These are phyloP conservation scores for Yamadazyma trypodendri DNA, from an alignment of 1,139 yeast species.

Conservation along the genomic window DNA sequence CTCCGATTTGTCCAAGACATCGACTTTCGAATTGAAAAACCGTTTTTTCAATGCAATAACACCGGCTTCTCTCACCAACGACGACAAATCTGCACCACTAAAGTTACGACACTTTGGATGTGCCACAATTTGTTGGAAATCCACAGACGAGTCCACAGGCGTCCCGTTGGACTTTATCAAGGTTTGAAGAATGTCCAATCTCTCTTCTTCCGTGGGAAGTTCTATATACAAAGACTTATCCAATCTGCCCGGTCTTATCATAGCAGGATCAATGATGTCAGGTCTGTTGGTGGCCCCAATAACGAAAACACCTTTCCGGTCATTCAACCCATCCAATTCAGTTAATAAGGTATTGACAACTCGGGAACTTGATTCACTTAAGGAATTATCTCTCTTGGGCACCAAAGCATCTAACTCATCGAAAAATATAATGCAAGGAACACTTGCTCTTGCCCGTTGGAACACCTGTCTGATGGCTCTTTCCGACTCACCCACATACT, in stretches of 20 bases:
- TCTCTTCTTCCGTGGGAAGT: slow-evolving; percentile 74
- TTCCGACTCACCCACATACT: slow-evolving; percentile 96
- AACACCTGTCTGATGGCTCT: slow-evolving; percentile 94
- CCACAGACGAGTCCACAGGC: slow-evolving; percentile 67
- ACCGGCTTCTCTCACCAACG: slow-evolving; percentile 90
- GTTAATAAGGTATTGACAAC: slow-evolving; percentile 94
- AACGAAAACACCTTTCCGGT: slow-evolving; percentile 88
- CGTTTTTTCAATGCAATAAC: slow-evolving; percentile 77
- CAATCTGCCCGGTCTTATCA: slow-evolving; percentile 94
- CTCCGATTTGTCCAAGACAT: slow-evolving; percentile 49
- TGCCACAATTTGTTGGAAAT: slow-evolving; percentile 59
- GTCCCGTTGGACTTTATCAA: slow-evolving; percentile 70
- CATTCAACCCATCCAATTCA: slow-evolving; percentile 91
- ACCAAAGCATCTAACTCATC: slow-evolving; percentile 96
- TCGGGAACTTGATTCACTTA: slow-evolving; percentile 87
- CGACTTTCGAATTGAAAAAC: slow-evolving; percentile 54
- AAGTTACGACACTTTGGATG: slow-evolving; percentile 84
- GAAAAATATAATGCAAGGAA: slow-evolving; percentile 92
- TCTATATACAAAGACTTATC: slow-evolving; percentile 93
- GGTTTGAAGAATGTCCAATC: slow-evolving; percentile 78
- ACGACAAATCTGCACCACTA: slow-evolving; percentile 94
- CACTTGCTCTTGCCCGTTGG: slow-evolving; percentile 89
- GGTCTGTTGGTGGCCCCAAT: slow-evolving; percentile 98
- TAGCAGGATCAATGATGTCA: slow-evolving; percentile 97
- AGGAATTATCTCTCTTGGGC: slow-evolving; percentile 85